phyloP scores from a whole-genome alignment of 1,284 basidiomycete species.

The Flammula alnicola region DNA sequence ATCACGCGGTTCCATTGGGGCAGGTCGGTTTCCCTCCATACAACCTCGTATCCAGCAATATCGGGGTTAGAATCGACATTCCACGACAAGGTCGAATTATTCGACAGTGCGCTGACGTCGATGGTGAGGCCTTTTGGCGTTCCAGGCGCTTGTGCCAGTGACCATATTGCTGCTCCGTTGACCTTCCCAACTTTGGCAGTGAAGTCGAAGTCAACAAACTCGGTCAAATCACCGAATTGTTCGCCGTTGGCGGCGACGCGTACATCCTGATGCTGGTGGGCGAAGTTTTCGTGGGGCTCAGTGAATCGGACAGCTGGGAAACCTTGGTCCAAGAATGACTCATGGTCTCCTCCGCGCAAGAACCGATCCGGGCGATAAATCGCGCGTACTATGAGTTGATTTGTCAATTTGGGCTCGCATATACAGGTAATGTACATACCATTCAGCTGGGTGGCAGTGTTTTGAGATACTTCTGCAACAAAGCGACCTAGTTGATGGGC shows the following conservation, averaged over 20 bases:
- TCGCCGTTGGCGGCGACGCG: slow-evolving; percentile 52
- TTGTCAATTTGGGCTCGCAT: neutral
- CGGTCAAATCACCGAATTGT: slow-evolving; percentile 56
- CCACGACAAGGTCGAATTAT: slow-evolving; percentile 58
- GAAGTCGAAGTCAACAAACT: slow-evolving; percentile 58
- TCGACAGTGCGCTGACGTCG: slow-evolving; percentile 49
- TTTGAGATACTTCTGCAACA: slow-evolving; percentile 51
- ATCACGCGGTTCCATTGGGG: slow-evolving; percentile 53
- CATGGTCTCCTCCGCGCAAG: slow-evolving; percentile 57
- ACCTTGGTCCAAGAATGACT: slow-evolving; percentile 52
- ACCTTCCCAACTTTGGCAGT: slow-evolving; percentile 53
- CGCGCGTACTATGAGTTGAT: slow-evolving; percentile 41
- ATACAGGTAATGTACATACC: slow-evolving; percentile 34
- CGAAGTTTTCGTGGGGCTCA: slow-evolving; percentile 58
- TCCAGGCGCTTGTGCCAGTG: slow-evolving; percentile 54
- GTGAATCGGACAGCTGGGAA: slow-evolving; percentile 59
- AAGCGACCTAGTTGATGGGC: slow-evolving; percentile 55
- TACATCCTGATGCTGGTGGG: slow-evolving; percentile 60
- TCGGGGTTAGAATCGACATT: slow-evolving; percentile 41
- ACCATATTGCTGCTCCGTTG: slow-evolving; percentile 56
- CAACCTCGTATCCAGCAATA: slow-evolving; percentile 48
- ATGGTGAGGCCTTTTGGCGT: slow-evolving; percentile 51
- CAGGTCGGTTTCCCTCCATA: slow-evolving; percentile 53
- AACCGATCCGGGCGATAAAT: slow-evolving; percentile 56
- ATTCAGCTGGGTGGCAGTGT: slow-evolving; percentile 50